Percentiles rank a stretch among this genome's conserved stretches.
phyloP scores from a whole-genome alignment of 352 stramenopile genomes.

The Thalassiosira livingstoniorum region DNA sequence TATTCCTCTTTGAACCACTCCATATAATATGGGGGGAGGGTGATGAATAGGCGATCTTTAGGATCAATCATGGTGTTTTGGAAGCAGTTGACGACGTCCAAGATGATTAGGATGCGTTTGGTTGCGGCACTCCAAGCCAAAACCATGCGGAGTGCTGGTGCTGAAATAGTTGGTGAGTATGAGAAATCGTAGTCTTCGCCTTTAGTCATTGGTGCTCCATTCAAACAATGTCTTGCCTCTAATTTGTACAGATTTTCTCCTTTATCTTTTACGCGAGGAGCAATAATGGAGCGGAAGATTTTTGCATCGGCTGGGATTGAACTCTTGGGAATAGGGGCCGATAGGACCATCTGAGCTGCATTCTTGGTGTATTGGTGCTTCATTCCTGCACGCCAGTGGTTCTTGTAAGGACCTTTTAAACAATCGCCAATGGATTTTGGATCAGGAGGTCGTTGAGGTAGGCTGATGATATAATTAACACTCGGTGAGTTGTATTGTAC shows the following conservation, averaged over 20 bases:
- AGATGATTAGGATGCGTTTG: too few relatives aligned
- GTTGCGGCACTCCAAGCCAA: too few relatives aligned
- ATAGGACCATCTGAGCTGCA: slow-evolving; percentile 5
- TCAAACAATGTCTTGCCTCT: slow-evolving; percentile 17
- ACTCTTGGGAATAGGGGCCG: slow-evolving; percentile 15
- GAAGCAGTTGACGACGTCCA: slow-evolving; percentile 37
- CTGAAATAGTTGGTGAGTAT: slow-evolving; percentile 28
- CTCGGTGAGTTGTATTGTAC: neutral
- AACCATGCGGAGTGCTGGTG: too few relatives aligned
- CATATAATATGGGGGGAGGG: slow-evolving; percentile 15
- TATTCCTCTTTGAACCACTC: slow-evolving; percentile 31
- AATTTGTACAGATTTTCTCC: slow-evolving; percentile 24
- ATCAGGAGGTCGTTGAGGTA: neutral
- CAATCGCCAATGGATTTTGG: slow-evolving; percentile 12
- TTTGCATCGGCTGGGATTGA: slow-evolving; percentile 4
- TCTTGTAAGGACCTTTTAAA: slow-evolving; percentile 4
- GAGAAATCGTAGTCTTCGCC: slow-evolving; percentile 24
- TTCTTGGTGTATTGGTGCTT: slow-evolving; percentile 41
- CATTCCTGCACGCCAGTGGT: slow-evolving; percentile 14
- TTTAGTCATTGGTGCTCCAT: slow-evolving; percentile 29
- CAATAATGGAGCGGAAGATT: slow-evolving; percentile 18
- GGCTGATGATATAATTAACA: slow-evolving; percentile 22
- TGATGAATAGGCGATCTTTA: slow-evolving; percentile 4
- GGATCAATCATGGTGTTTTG: slow-evolving; percentile 12
- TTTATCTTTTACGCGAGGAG: slow-evolving; percentile 28